phyloP scores from a whole-genome alignment of 2,329 filamentous ascomycete genomes.

The Mollisiaceae sp. region DNA sequence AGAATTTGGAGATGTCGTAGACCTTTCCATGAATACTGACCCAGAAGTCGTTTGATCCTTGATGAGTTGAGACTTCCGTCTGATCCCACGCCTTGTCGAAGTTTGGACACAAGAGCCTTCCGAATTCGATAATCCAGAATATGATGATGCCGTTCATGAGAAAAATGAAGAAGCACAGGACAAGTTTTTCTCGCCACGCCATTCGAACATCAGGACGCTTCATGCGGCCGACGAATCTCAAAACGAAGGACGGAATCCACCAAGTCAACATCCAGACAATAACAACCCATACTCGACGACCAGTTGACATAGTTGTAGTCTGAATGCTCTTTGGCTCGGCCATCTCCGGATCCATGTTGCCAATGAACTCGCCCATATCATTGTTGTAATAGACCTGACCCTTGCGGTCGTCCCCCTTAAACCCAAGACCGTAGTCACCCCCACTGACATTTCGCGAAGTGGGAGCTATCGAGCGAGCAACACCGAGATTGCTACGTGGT shows the following conservation, averaged over 20 bases:
- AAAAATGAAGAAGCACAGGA: constrained; percentile 79
- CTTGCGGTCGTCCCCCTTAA: constrained; percentile 80
- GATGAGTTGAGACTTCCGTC: constrained; percentile 72
- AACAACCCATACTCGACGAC: constrained; percentile 78
- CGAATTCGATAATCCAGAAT: constrained; percentile 92
- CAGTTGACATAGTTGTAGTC: constrained; percentile 65
- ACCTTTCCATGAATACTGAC: constrained; percentile 88
- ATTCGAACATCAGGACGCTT: constrained; percentile 95
- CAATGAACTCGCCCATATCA: constrained; percentile 68
- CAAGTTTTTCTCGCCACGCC: constrained; percentile 96
- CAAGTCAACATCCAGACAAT: constrained; percentile 88
- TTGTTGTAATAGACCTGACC: constrained; percentile 76
- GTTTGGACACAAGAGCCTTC: constrained; percentile 85
- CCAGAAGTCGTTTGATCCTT: constrained; percentile 78
- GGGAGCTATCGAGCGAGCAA: constrained; percentile 65
- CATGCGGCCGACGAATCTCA: constrained; percentile 89
- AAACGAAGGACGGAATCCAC: constrained; percentile 87
- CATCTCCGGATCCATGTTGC: constrained; percentile 76
- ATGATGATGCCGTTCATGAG: constrained; percentile 81
- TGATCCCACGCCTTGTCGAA: constrained; percentile 86
- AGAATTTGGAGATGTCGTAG: constrained; percentile 92
- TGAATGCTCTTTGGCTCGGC: constrained; percentile 78
- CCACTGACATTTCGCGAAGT: constrained; percentile 60
- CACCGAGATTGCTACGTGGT: constrained; percentile 51
- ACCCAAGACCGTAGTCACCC: constrained; percentile 89